A percentile compares a stretch with the other conserved stretches of the same genome.
These are phyloP conservation scores for Mycosarcoma maydis DNA, from an alignment of 1,284 basidiomycete genomes.

Conservation along the genomic window DNA sequence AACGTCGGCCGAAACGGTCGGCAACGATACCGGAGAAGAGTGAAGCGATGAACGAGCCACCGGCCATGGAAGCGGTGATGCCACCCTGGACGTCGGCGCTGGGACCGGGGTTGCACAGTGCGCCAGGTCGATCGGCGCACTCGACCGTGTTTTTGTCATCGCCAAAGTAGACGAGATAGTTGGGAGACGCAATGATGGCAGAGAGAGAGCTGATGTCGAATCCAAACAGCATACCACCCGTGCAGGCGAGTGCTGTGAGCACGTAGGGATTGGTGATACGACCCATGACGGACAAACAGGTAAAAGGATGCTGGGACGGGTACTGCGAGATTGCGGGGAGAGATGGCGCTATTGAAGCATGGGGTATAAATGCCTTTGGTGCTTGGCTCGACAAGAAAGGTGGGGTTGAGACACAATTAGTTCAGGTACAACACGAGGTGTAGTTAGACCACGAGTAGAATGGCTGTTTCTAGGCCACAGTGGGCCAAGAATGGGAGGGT, in stretches of 20 bases:
- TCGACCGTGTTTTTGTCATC: constrained; percentile 1
- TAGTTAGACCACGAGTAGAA: too few species aligned
- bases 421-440: too few species aligned
- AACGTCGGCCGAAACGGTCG: constrained; percentile 41
- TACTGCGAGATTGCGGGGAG: too few species aligned
- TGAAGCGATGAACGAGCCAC: constrained; percentile 46
- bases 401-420: not conserved
- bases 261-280: constrained; percentile 44
- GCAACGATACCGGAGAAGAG: constrained; percentile 40
- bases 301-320: too few species aligned
- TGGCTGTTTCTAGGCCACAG: too few species aligned
- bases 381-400: not conserved
- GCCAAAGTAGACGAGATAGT: constrained; percentile 41
- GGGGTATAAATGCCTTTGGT: too few species aligned
- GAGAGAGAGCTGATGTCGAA: constrained; percentile 38
- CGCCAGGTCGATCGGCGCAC: constrained; percentile 24
- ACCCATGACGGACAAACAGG: constrained; percentile 15
- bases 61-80: constrained; percentile 50
- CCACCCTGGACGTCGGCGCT: constrained; percentile 34
- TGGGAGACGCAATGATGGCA: constrained; percentile 31
- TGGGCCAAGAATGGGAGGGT: too few species aligned
- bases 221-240: constrained; percentile 46
- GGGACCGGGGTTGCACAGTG: constrained; percentile 24
- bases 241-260: constrained; percentile 39
- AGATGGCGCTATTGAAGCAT: too few species aligned